phyloP scores from a whole-genome alignment of 2,329 filamentous ascomycete genomes.

The Pezicula carpinea region DNA sequence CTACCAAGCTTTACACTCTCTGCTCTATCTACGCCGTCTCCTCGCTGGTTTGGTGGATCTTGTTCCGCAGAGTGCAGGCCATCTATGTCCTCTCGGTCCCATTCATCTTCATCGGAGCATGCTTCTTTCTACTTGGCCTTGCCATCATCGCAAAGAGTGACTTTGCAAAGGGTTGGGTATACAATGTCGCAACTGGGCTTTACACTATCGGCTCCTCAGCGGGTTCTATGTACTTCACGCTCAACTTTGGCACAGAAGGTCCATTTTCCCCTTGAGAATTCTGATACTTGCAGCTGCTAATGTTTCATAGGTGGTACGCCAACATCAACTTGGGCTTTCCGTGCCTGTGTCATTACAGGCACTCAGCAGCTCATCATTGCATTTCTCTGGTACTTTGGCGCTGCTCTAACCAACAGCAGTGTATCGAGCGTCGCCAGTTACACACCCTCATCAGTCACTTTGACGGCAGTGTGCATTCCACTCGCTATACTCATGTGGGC shows the following conservation, averaged over 20 bases:
- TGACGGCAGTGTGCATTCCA: slow-evolving; percentile 46
- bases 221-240: neutral
- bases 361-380: neutral
- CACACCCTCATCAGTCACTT: neutral
- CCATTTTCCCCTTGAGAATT: neutral
- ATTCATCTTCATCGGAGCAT: slow-evolving; percentile 56
- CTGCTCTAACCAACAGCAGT: neutral
- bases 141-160: slow-evolving; percentile 43
- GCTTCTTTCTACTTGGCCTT: slow-evolving; percentile 56
- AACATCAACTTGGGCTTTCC: neutral
- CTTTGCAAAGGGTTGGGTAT: neutral
- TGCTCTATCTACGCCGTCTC: slow-evolving; percentile 53
- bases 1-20: slow-evolving; percentile 54
- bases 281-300: neutral
- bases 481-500: slow-evolving; percentile 52
- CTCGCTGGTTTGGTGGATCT: slow-evolving; percentile 56
- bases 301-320: neutral
- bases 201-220: neutral
- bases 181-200: neutral
- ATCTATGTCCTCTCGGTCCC: slow-evolving; percentile 53
- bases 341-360: neutral
- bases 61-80: slow-evolving; percentile 53
- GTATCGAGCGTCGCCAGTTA: neutral
- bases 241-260: slow-evolving; percentile 2
- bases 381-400: neutral